Evolutionary conservation across 441 rosid species (phyloP), one percentile per base, ranked within the genome.

Genomic region (Croton laevigatus): DNA sequence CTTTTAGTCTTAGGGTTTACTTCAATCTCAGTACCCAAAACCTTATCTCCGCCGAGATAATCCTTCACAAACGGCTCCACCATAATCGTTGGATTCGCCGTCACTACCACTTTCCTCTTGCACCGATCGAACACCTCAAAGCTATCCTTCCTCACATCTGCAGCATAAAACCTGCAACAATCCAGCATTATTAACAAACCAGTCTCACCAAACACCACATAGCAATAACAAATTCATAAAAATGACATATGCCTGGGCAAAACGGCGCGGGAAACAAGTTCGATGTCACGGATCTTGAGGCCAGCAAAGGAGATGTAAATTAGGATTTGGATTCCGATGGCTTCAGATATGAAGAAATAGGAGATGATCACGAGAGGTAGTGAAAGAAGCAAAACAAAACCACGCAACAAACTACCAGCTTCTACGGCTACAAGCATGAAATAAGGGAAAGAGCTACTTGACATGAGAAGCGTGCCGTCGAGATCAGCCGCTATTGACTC

Each of bases 71-170:
- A 95, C 5, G 98, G 86, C 80, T 95, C 99, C 44, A 95, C 98
- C 98, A 95, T 92, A 53, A 95, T 73, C 34, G 87, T 91, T 52
- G 99, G 98, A 74, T 95, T 95, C 34, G 98, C 99, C 62, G 99
- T 95, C 79, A 95, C 99, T 79, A 95, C 96, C 66, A 95, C 99
- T 75, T 88, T 95, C 82, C 98, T 81, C 79, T 86, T 89, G 79
- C 98, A 90, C 62, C 73, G 84, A 23, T 90, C 95, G 51, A 95
- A 95, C 77, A 95, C 92, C 75, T 88, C 87, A 65, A 70, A 95
- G 71, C 97, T 91, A 58, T 91, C 98, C 68, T 87, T 79, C 76
- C 99, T 91, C 81, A 95, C 97, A 75, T 95, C 91, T 65, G 96
- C 89, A 40, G 96, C 97, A 71, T 92, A 95, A 78, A 91, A 92